phyloP scores from a whole-genome alignment of 2,329 filamentous ascomycete species.

The Aspergillus puulaauensis region DNA sequence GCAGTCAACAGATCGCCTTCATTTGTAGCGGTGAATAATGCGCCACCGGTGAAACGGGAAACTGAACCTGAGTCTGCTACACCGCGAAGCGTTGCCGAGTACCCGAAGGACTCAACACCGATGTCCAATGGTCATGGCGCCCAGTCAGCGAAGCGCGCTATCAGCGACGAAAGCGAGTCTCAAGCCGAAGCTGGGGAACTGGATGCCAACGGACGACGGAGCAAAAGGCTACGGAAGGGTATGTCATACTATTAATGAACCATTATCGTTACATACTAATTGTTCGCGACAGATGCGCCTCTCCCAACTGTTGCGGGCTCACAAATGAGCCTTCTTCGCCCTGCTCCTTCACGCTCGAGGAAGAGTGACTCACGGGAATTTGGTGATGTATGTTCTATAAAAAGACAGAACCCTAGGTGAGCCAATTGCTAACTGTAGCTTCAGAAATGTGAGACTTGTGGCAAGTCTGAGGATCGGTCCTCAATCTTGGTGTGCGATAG shows the following conservation, averaged over 20 bases:
- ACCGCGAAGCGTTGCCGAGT: slow-evolving; percentile 63
- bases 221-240: slow-evolving; percentile 91
- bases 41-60: slow-evolving; percentile 50
- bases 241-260: slow-evolving; percentile 23
- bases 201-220: slow-evolving; percentile 73
- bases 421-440: slow-evolving; percentile 26
- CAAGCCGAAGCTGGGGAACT: slow-evolving; percentile 51
- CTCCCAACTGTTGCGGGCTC: slow-evolving; percentile 86
- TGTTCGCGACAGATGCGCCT: slow-evolving; percentile 43
- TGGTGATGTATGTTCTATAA: slow-evolving; percentile 52
- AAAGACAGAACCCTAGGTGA: not conserved
- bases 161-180: slow-evolving; percentile 58
- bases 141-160: slow-evolving; percentile 72
- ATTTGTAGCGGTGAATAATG: slow-evolving; percentile 44
- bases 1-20: slow-evolving; percentile 55
- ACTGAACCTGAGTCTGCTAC: slow-evolving; percentile 58
- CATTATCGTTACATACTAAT: not conserved
- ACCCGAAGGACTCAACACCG: slow-evolving; percentile 59
- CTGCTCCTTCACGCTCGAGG: slow-evolving; percentile 62
- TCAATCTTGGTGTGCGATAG: slow-evolving; percentile 82
- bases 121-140: slow-evolving; percentile 51
- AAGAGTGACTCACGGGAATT: slow-evolving; percentile 57
- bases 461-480: slow-evolving; percentile 70
- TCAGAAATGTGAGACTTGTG: slow-evolving; percentile 82
- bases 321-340: slow-evolving; percentile 92